These are phyloP conservation scores for Stylonectria norvegica DNA, from an alignment of 2,329 filamentous ascomycete species.

Conservation along the genomic window DNA sequence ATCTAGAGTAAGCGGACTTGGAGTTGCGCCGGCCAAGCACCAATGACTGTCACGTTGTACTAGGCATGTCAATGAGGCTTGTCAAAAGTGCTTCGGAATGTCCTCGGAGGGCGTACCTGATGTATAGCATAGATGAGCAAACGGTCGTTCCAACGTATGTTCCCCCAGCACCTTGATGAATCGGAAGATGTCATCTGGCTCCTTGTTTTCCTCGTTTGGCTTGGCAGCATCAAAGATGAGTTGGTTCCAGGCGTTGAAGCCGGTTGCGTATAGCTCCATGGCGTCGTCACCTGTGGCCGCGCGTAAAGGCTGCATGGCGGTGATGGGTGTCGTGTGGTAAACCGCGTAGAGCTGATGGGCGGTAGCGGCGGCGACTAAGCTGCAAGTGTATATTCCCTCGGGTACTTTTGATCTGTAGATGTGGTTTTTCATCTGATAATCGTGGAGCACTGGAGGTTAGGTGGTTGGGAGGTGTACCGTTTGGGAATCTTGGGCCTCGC, in stretches of 20 bases:
- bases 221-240: conserved; percentile 36
- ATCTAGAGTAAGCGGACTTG: conserved; percentile 1
- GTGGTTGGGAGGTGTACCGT: no score
- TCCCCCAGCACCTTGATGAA: conserved; percentile 44
- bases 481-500: no score
- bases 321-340: background rate
- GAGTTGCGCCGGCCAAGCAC: conserved; percentile 17
- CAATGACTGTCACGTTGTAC: conserved; percentile 18
- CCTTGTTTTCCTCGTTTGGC: conserved; percentile 30
- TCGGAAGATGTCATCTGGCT: conserved; percentile 43
- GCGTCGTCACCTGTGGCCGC: background rate
- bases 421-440: no score
- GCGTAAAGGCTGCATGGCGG: conserved; percentile 12
- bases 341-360: no score
- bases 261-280: conserved; percentile 52
- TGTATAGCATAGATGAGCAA: conserved; percentile 43
- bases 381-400: no score
- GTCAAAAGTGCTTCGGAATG: no score
- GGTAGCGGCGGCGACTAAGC: no score
- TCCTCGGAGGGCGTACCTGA: conserved; percentile 42
- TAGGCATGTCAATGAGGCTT: conserved; percentile 14
- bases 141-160: conserved; percentile 33
- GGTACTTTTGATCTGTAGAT: no score
- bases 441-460: no score
- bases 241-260: conserved; percentile 59